Base-by-base conservation (phyloP, 2,329 filamentous ascomycete genomes). In the Cercospora brassicicola region DNA sequence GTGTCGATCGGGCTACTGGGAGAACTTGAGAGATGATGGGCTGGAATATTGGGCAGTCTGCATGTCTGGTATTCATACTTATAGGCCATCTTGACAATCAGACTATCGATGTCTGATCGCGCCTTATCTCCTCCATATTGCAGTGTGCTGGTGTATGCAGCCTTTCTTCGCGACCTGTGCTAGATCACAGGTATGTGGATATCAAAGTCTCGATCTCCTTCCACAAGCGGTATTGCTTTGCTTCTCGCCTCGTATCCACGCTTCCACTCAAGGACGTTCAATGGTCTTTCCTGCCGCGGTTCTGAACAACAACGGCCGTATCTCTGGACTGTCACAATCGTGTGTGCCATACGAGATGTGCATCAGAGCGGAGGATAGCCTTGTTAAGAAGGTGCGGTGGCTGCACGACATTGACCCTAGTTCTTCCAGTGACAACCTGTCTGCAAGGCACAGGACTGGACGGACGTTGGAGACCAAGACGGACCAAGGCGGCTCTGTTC, bases 401-500 rank as follows among this genome's bases (percentile, higher is more conserved):
- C 33, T 39, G 31, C 13, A 26, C 13, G 18, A n/a, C 9, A 33
- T 23, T 33, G 48, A 55, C 23, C 23, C 48, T 18, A 55, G 20
- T 55, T n/a, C 23, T 9, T 28, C 13, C 26, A 26, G 5, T 15
- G 23, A 55, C 23, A 7, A 15, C n/a, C 11, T 55, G 48, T 10
- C 7, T 15, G 26, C 23, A 48, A 51, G 23, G 39, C 36, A 45
- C 36, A 8, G 30, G 26, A 59, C 28, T 51, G 26, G 59, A 48
- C 26, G 20, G 26, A 42, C 8, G 36, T 62, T 33, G 36, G 45
- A 31, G n/a, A 62, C 59, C 59, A 62, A 62, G 59, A 62, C 59
- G 59, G 36, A 26, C 59, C 59, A 48, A 62, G 59, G 42, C 59
- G 59, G 42, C 42, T 11, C 1, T 48, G 13, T 23, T 45, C 23